Evolutionary conservation across 2,329 filamentous ascomycete genomes (phyloP).

Genomic region (Tolypocladium inflatum): DNA sequence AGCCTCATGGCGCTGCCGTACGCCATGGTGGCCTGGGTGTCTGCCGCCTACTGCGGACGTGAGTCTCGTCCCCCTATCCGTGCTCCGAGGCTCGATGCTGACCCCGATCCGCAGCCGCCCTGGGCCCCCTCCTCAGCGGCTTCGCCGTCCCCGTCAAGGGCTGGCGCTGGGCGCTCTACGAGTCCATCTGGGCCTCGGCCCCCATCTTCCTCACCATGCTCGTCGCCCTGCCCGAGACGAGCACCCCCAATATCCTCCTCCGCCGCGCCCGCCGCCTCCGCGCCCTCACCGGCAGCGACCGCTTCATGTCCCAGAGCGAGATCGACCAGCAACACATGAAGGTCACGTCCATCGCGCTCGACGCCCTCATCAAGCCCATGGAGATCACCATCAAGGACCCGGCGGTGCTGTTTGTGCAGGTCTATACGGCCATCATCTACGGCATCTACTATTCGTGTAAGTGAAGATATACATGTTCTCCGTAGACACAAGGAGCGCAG

Average conservation of each 20-base stretch:
- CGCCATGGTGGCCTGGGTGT: constrained; percentile 49
- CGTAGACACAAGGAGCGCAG: accelerated
- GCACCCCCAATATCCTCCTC: constrained; percentile 47
- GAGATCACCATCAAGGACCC: constrained; percentile 53
- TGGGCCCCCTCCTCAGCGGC: constrained; percentile 52
- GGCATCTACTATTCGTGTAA: constrained; percentile 49
- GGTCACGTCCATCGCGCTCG: constrained; percentile 33
- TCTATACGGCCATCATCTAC: constrained; percentile 54
- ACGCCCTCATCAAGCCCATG: constrained; percentile 51
- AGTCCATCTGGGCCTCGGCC: constrained; percentile 51
- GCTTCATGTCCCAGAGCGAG: constrained; percentile 53
- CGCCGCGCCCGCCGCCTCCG: constrained; percentile 52
- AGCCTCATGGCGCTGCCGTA: constrained; percentile 46
- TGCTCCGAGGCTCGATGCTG: background rate
- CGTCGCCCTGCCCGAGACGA: constrained; percentile 56
- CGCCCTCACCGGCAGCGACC: constrained; percentile 45
- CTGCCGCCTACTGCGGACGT: constrained; percentile 38
- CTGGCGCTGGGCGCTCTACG: constrained; percentile 58
- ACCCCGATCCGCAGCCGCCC: constrained; percentile 28
- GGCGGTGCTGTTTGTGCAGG: constrained; percentile 50
- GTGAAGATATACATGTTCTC: background rate
- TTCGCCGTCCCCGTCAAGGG: constrained; percentile 46
- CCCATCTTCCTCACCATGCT: constrained; percentile 53
- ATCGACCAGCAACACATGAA: constrained; percentile 50
- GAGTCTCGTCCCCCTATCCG: constrained; percentile 7